These are phyloP conservation scores for Exophiala lecanii-corni DNA, from an alignment of 2,329 filamentous ascomycete species.

Conservation along the genomic window DNA sequence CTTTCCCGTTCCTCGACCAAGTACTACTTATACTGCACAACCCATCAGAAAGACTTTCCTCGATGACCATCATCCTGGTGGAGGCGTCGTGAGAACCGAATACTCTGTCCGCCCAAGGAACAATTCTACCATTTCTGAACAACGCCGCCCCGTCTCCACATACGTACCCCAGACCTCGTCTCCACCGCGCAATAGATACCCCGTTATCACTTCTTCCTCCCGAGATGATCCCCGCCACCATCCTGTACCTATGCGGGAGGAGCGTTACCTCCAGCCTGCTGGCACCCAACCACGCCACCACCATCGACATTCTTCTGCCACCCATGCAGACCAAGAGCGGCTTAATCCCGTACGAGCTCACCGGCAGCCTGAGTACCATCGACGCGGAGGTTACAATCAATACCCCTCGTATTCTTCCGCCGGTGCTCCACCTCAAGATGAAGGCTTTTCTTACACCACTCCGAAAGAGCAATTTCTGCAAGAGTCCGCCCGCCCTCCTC, in stretches of 20 bases:
- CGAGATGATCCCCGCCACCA: slow-evolving; percentile 20
- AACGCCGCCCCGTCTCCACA: slow-evolving; percentile 23
- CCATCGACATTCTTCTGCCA: slow-evolving; percentile 25
- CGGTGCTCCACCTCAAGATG: slow-evolving; percentile 16
- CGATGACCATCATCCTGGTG: slow-evolving; percentile 19
- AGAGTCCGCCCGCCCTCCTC: slow-evolving; percentile 31
- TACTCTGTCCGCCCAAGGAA: slow-evolving; percentile 26
- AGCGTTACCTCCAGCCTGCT: slow-evolving; percentile 24
- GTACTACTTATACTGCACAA: slow-evolving; percentile 22
- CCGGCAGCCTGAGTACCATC: slow-evolving; percentile 22
- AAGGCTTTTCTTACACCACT: slow-evolving; percentile 43
- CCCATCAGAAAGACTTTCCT: slow-evolving; percentile 22
- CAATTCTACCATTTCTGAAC: slow-evolving; percentile 23
- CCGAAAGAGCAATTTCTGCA: slow-evolving; percentile 44
- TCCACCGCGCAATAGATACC: slow-evolving; percentile 25
- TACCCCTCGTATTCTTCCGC: slow-evolving; percentile 8
- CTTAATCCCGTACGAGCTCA: slow-evolving; percentile 10
- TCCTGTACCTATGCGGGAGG: slow-evolving; percentile 13
- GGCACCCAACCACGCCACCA: slow-evolving; percentile 16
- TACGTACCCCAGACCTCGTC: slow-evolving; percentile 14
- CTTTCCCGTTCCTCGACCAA: slow-evolving; percentile 14
- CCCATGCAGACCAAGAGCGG: slow-evolving; percentile 21
- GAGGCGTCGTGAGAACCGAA: slow-evolving; percentile 23
- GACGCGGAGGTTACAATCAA: slow-evolving; percentile 21
- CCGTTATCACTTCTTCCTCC: slow-evolving; percentile 19